These are phyloP conservation scores for Cetraspora pellucida DNA, from an alignment of 192 early-diverging fungal species.

Conservation along the genomic window DNA sequence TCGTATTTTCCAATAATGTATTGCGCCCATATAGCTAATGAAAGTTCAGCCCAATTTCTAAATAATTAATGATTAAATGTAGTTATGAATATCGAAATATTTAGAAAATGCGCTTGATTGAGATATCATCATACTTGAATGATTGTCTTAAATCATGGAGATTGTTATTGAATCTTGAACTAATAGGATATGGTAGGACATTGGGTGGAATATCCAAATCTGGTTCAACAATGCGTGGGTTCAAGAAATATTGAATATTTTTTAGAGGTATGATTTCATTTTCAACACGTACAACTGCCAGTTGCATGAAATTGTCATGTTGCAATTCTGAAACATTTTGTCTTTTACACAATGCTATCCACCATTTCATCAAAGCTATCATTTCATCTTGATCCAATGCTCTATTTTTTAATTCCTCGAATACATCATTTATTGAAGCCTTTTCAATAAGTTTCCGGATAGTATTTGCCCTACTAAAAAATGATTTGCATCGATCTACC, in stretches of 20 bases:
- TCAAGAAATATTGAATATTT: constrained; percentile 60
- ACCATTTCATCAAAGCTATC: constrained; percentile 76
- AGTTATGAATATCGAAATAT: too few relatives aligned
- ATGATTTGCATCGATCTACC: constrained; percentile 53
- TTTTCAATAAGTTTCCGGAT: constrained; percentile 37
- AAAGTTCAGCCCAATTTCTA: too few relatives aligned
- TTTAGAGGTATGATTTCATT: constrained; percentile 15
- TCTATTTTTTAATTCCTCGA: constrained; percentile 61
- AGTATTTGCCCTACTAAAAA: constrained; percentile 54
- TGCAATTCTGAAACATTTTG: not conserved
- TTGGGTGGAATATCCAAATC: constrained; percentile 63
- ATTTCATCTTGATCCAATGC: constrained; percentile 61
- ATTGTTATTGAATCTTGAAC: not conserved
- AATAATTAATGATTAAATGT: too few relatives aligned
- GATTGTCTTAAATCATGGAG: not conserved
- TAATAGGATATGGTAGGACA: constrained; percentile 45
- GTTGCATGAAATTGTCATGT: not conserved
- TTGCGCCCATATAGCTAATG: too few relatives aligned
- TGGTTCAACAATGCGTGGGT: constrained; percentile 20
- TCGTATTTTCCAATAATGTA: too few relatives aligned
- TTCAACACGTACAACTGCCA: not conserved
- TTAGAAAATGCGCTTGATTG: not conserved
- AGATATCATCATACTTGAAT: constrained; percentile 46
- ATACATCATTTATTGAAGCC: constrained; percentile 64
- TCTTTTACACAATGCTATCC: constrained; percentile 51